Base-by-base conservation (phyloP, 306 rosid genomes). In the Dryas octopetala region DNA sequence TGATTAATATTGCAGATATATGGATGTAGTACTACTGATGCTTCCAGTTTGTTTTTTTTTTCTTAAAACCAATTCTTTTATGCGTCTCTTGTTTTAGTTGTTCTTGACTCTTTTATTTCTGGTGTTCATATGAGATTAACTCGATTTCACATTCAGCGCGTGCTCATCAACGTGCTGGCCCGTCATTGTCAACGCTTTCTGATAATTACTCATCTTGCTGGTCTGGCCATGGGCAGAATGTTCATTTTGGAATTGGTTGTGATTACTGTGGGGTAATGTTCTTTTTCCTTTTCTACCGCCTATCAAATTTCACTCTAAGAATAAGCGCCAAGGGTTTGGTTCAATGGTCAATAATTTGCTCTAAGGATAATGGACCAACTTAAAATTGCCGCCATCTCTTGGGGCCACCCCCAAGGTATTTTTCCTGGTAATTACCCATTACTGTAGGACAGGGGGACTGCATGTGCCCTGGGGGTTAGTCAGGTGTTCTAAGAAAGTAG, bases 201-300 rank as follows among this genome's bases (percentile, higher is more conserved):
- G 74, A 69, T 52, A 61, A 50, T 5, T 68, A 68, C 48, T 8
- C 28, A 50, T 51, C 61, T 13, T 15, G 61, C 73, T 78, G 74
- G 82, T 43, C 76, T 16, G 86, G 72, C 80, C 72, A 70, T 71
- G 32, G 43, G 76, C 76, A 66, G 80, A 74, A 46, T 87, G 47
- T 87, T 84, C 98, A 93, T 73, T 0, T 62, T 48, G 79, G 26
- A 68, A 63, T 67, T 84, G 98, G 98, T 44, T 91, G 98, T 76
- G 98, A 93, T 78, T 84, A 72, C 82, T 93, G 98, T 23, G 97
- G 98, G 97, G 97, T 93, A 89, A 84, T 66, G 70, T 47, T 71
- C 68, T 75, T 50, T 70, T 46, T 32, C 44, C 38, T 68, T 66
- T 73, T 75, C 63, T 68, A 28, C 13, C 50, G 23, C 11, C 5